phyloP scores from a whole-genome alignment of 495 filamentous ascomycete genomes.

The Xylaria palmicola region DNA sequence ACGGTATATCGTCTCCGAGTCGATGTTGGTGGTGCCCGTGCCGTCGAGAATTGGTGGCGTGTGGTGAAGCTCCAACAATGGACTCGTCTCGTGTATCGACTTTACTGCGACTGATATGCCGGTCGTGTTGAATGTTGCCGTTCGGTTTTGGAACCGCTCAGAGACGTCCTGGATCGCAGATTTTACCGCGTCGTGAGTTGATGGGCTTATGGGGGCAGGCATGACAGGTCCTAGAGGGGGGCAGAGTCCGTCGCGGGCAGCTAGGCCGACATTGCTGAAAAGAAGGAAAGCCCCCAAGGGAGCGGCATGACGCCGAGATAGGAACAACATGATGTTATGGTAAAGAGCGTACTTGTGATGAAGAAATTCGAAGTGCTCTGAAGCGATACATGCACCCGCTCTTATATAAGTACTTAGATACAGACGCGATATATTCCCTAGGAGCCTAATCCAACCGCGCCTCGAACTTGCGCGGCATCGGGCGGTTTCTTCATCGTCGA shows the following conservation, averaged over 20 bases:
- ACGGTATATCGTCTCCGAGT: constrained; percentile 50
- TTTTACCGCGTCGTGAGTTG: constrained; percentile 19
- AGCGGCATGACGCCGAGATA: background rate
- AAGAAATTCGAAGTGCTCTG: too few species aligned
- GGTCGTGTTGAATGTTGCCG: constrained; percentile 22
- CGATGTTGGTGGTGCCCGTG: constrained; percentile 32
- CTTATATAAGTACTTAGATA: too few species aligned
- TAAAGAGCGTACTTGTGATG: too few species aligned
- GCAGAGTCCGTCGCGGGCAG: constrained; percentile 33
- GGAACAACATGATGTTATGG: background rate
- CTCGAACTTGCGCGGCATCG: background rate
- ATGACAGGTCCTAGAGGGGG: constrained; percentile 37
- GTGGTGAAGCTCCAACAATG: constrained; percentile 33
- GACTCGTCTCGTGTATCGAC: constrained; percentile 35
- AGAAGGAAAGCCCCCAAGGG: constrained; percentile 1
- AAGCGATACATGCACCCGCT: too few species aligned
- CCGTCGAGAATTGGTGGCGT: constrained; percentile 30
- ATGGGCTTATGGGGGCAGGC: constrained; percentile 27
- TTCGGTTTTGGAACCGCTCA: constrained; percentile 18
- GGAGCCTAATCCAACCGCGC: too few species aligned
- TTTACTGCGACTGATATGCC: constrained; percentile 36
- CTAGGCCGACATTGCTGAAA: constrained; percentile 17
- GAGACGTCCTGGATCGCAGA: constrained; percentile 14
- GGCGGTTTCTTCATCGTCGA: background rate
- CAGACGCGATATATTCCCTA: too few species aligned